Evolutionary conservation across 2,329 filamentous ascomycete genomes (phyloP).

Genomic region (Graphiopsis chlorocephala): DNA sequence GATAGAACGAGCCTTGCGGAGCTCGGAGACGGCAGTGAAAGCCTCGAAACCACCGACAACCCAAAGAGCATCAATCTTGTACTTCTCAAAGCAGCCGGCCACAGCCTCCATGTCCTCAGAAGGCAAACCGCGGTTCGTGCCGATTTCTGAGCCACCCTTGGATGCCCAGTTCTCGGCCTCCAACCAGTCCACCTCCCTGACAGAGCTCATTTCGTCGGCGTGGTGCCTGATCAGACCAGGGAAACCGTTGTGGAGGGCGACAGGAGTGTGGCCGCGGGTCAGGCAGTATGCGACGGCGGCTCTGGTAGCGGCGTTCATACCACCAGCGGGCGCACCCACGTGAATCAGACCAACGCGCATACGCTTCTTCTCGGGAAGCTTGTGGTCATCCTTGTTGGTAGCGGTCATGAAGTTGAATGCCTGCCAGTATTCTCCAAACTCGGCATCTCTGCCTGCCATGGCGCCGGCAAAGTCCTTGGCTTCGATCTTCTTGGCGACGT

Average conservation of each 20-base stretch:
- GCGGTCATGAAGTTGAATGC: constrained; percentile 90
- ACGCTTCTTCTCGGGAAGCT: constrained; percentile 70
- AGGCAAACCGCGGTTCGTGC: constrained; percentile 91
- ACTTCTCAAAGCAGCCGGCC: constrained; percentile 77
- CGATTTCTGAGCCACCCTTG: constrained; percentile 95
- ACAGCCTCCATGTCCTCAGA: constrained; percentile 81
- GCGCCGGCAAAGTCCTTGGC: constrained; percentile 82
- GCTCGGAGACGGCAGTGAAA: constrained; percentile 85
- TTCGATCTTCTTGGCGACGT: constrained; percentile 77
- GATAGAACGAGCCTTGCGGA: constrained; percentile 73
- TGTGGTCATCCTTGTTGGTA: constrained; percentile 67
- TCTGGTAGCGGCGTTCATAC: constrained; percentile 95
- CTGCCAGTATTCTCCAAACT: constrained; percentile 88
- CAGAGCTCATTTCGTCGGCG: constrained; percentile 73
- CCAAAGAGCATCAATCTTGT: constrained; percentile 88
- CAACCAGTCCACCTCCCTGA: constrained; percentile 85
- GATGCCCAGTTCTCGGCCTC: constrained; percentile 95
- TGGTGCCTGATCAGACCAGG: constrained; percentile 91
- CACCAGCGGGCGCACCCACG: constrained; percentile 91
- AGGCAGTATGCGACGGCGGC: constrained; percentile 91
- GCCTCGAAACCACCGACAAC: constrained; percentile 91
- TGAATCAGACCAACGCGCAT: constrained; percentile 96
- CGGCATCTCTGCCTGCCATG: constrained; percentile 84
- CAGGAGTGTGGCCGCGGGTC: constrained; percentile 83
- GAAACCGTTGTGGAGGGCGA: constrained; percentile 96